phyloP scores from a whole-genome alignment of 345 rosid species.

The Nephelium lappaceum region DNA sequence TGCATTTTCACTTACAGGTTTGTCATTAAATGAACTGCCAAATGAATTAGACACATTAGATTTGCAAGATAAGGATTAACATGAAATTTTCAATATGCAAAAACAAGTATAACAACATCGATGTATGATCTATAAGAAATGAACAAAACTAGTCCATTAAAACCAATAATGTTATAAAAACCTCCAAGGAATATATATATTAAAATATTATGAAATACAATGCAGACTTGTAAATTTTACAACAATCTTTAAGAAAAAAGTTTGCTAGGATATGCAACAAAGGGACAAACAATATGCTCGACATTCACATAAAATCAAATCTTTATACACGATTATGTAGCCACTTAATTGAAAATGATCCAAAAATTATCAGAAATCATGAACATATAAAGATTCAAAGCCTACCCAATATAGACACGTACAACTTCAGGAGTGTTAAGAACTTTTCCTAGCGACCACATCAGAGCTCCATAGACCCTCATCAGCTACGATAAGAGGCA shows the following conservation, averaged over 20 bases:
- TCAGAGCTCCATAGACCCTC: slow-evolving; percentile 98
- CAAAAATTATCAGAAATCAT: background rate
- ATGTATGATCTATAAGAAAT: background rate
- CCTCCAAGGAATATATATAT: too few species aligned
- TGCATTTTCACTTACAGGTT: slow-evolving; percentile 74
- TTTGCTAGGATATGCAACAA: background rate
- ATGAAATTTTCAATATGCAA: slow-evolving; percentile 15
- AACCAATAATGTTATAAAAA: too few species aligned
- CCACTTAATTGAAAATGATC: background rate
- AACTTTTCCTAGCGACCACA: slow-evolving; percentile 99
- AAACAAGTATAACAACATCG: background rate
- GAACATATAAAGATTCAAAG: slow-evolving; percentile 12
- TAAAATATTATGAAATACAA: background rate
- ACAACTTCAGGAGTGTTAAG: slow-evolving; percentile 89
- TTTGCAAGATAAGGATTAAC: slow-evolving; percentile 16
- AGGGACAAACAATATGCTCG: background rate
- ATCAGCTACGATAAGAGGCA: slow-evolving; percentile 58
- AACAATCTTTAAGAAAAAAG: background rate
- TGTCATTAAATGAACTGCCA: slow-evolving; percentile 90
- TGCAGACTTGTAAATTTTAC: background rate
- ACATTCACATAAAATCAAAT: background rate
- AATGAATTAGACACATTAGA: slow-evolving; percentile 13
- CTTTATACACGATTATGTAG: background rate
- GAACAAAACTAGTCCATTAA: background rate
- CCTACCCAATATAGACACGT: slow-evolving; percentile 96